Evolutionary conservation across 805 yeast genomes (phyloP).

Genomic region (Candida ipomoeae): DNA sequence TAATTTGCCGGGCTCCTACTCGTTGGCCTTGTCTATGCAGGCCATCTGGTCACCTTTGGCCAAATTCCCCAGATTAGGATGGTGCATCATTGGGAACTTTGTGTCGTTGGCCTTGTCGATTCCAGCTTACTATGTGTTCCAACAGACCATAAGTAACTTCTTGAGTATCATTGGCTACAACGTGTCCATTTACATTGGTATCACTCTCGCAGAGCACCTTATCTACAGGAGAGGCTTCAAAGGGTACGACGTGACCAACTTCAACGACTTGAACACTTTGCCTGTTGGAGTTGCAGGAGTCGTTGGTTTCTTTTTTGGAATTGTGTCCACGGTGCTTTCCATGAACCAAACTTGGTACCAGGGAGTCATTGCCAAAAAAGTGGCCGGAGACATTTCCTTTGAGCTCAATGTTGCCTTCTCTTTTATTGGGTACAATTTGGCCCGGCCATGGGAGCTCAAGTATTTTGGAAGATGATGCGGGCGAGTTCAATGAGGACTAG

Average conservation of each 20-base stretch:
- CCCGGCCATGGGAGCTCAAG: constrained; percentile 29
- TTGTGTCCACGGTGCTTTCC: constrained; percentile 29
- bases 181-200: constrained; percentile 32
- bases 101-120: constrained; percentile 30
- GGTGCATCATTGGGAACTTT: constrained; percentile 31
- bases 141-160: constrained; percentile 28
- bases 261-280: constrained; percentile 19
- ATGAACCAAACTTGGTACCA: constrained; percentile 34
- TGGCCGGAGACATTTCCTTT: constrained; percentile 30
- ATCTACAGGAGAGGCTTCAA: constrained; percentile 24
- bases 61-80: constrained; percentile 29
- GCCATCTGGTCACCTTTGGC: constrained; percentile 31
- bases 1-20: constrained; percentile 33
- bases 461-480: constrained; percentile 14
- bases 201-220: constrained; percentile 27
- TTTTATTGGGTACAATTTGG: constrained; percentile 24
- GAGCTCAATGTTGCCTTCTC: constrained; percentile 28
- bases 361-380: constrained; percentile 25
- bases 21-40: constrained; percentile 28
- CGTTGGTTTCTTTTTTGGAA: constrained; percentile 27
- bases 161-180: constrained; percentile 31
- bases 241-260: constrained; percentile 26
- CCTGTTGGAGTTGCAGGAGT: constrained; percentile 32
- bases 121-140: constrained; percentile 33
- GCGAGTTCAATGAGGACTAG: not conserved